Evolutionary conservation across 1,139 yeast species (phyloP), one percentile per base, ranked within the genome.

Genomic region (Kodamaea arcana): DNA sequence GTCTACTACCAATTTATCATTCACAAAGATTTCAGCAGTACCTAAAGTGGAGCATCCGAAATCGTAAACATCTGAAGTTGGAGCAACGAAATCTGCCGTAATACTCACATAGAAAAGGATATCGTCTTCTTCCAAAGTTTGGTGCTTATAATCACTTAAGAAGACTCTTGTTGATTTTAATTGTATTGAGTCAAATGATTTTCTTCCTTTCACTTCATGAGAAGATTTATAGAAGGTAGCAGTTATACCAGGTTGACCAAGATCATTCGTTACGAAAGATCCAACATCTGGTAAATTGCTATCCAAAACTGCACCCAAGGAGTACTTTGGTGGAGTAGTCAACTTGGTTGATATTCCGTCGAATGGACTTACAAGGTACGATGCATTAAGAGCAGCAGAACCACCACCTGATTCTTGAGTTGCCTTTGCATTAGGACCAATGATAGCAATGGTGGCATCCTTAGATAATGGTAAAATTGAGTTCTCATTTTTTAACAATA

Each of bases 41-140:
- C 84, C 84, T 34, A 65, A 50, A 32, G 70, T 69, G 6, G 70
- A 54, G 36, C 72, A 57, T 18, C 81, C 80, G 49, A 79, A 69
- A 34, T 64, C 69, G 47, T 74, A 78, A 11, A 56, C 65, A 14
- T 70, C 78, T 33, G 69, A 51, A 34, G 60, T 69, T 34, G 70
- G 73, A 7, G 81, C 72, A 3, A 48, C 53, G 41, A 62, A 72
- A 22, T 56, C 50, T 34, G 77, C 61, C 24, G 48, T 73, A 35
- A 76, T 50, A 35, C 71, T 78, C 33, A 62, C 62, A 45, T 65
- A 77, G 50, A 44, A 58, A 25, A 28, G 17, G 10, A 9, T 16
- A 6, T 33, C 35, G 5, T 33, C 37, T 2, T 14, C 15, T 3
- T 24, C 30, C 33, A 41, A 35, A 12, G 24, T 24, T 6, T 28